A percentile compares a stretch with the other conserved stretches of the same genome.
Evolutionary conservation across 257 asterid species (phyloP).

Genomic region (Gardenia jasminoides): DNA sequence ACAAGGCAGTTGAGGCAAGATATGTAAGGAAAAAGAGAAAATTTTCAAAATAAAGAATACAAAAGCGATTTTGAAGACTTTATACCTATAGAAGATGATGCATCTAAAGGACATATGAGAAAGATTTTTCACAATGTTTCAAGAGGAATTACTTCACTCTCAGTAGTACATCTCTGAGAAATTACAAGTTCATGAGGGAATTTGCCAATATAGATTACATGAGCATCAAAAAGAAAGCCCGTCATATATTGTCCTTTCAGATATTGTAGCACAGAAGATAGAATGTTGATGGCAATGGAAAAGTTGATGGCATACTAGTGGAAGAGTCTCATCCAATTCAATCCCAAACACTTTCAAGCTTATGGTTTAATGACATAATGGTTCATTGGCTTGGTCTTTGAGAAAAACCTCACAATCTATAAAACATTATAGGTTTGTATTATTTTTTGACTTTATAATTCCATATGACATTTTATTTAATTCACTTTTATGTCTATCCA

Average conservation of each 20-base stretch:
- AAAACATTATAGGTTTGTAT: not conserved
- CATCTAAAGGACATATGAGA: not conserved
- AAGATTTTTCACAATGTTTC: constrained; percentile 8
- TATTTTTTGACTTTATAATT: not conserved
- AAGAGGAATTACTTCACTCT: constrained; percentile 18
- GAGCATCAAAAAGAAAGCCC: constrained; percentile 25
- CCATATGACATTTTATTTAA: no score
- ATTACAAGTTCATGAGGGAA: constrained; percentile 31
- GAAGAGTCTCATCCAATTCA: no score
- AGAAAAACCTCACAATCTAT: not conserved
- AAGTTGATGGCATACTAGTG: no score
- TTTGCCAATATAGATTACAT: constrained; percentile 36
- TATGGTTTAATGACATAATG: no score
- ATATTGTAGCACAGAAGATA: no score
- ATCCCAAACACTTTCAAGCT: no score
- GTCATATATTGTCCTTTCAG: no score
- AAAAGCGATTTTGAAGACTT: not conserved
- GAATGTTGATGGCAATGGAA: no score
- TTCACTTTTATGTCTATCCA: no score
- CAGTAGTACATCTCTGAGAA: not conserved
- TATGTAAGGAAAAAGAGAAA: not conserved
- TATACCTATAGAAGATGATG: not conserved
- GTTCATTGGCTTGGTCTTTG: not conserved
- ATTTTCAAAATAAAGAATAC: not conserved
- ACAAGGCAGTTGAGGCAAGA: not conserved